Percentiles rank a stretch among this genome's conserved stretches.
Conservation (phyloP, 176 grass and related monocot genomes). For the Thalia dealbata region DNA sequence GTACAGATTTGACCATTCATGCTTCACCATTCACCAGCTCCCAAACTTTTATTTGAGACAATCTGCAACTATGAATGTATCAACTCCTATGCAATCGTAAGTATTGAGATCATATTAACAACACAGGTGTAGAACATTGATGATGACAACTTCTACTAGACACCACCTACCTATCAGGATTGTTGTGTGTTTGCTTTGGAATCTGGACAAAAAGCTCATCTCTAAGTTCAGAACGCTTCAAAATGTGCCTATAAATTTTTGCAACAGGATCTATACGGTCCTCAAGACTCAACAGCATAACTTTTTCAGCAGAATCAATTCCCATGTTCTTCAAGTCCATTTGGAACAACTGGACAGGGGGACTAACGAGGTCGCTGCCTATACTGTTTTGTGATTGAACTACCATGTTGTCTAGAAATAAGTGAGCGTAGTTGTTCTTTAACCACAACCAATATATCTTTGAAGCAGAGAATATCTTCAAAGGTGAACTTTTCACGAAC, state of each 20-base stretch:
- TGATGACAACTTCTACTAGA: not conserved
- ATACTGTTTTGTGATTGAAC: constrained; percentile 9
- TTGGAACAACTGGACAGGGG: constrained; percentile 85
- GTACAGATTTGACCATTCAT: constrained; percentile 70
- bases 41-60: constrained; percentile 86
- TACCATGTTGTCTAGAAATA: not conserved
- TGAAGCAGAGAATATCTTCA: constrained; percentile 93
- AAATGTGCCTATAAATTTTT: constrained; percentile 88
- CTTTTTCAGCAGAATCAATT: constrained; percentile 58
- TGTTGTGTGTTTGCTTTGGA: constrained; percentile 94
- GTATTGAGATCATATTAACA: not conserved
- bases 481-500: constrained; percentile 91
- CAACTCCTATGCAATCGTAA: not conserved
- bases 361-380: constrained; percentile 73
- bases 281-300: constrained; percentile 51
- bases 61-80: constrained; percentile 25
- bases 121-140: not conserved
- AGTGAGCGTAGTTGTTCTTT: not conserved
- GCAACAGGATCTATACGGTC: constrained; percentile 76
- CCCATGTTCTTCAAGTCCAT: constrained; percentile 95
- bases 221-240: constrained; percentile 91
- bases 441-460: not conserved
- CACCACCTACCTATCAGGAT: constrained; percentile 61
- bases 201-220: constrained; percentile 95
- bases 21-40: constrained; percentile 64